Evolutionary conservation across 2,329 filamentous ascomycete species (phyloP).

Genomic region (Fusarium sp.): DNA sequence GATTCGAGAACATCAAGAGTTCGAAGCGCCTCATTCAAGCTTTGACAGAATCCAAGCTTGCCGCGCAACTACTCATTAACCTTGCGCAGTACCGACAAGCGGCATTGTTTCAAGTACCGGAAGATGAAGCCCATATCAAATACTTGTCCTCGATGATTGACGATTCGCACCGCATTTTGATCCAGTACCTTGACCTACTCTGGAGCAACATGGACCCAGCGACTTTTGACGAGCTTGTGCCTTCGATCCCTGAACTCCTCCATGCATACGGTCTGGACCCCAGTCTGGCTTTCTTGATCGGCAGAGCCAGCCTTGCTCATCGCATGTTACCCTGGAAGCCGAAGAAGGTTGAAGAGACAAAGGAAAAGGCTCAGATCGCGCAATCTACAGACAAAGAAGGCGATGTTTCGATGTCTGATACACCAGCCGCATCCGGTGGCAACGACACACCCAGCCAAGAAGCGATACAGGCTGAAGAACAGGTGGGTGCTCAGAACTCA

Average conservation of each 20-base stretch:
- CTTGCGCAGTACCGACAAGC: constrained; percentile 90
- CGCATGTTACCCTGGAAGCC: constrained; percentile 64
- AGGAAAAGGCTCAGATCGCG: constrained; percentile 47
- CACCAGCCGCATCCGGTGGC: constrained; percentile 47
- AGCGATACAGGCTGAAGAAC: constrained; percentile 48
- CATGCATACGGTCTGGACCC: constrained; percentile 83
- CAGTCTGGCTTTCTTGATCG: constrained; percentile 86
- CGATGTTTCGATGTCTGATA: constrained; percentile 66
- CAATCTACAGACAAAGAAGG: constrained; percentile 64
- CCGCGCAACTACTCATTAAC: constrained; percentile 85
- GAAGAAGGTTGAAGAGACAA: constrained; percentile 50
- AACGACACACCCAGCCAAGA: constrained; percentile 48
- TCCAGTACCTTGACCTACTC: constrained; percentile 90
- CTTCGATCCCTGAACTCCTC: constrained; percentile 79
- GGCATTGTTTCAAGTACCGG: constrained; percentile 81
- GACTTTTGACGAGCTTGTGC: constrained; percentile 83
- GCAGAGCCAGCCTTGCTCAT: constrained; percentile 78
- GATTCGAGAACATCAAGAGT: constrained; percentile 79
- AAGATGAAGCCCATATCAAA: constrained; percentile 85
- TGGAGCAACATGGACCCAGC: constrained; percentile 80
- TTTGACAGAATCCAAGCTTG: constrained; percentile 81
- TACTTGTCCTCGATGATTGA: constrained; percentile 89
- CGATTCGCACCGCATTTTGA: constrained; percentile 86
- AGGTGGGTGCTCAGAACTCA: constrained; percentile 46
- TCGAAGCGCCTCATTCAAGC: constrained; percentile 84